phyloP scores from a whole-genome alignment of 2,329 filamentous ascomycete species.

The Paecilomyces sp. region DNA sequence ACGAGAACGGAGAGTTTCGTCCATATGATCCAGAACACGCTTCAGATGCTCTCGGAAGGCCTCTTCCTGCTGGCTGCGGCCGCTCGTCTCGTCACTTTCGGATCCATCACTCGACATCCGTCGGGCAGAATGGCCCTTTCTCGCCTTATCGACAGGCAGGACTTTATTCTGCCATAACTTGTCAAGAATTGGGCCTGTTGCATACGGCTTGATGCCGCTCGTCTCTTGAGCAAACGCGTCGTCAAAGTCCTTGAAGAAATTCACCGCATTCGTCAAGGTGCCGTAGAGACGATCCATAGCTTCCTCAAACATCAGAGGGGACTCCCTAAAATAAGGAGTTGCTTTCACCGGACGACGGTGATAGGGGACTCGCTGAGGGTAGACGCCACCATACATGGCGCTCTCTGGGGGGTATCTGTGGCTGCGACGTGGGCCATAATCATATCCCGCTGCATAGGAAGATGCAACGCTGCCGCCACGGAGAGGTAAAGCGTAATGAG shows the following conservation, averaged over 20 bases:
- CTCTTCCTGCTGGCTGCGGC: not conserved
- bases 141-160: not conserved
- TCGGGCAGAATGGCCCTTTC: not conserved
- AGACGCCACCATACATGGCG: not conserved
- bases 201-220: constrained; percentile 1
- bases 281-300: constrained; percentile 8
- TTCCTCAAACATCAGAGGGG: constrained; percentile 3
- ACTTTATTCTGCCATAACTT: constrained; percentile 9
- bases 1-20: not conserved
- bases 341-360: not conserved
- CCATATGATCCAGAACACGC: not conserved
- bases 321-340: not conserved
- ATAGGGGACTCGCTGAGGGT: not conserved
- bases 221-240: constrained; percentile 4
- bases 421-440: not conserved
- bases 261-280: constrained; percentile 10
- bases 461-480: not conserved
- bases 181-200: not conserved
- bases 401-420: not conserved
- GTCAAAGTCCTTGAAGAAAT: constrained; percentile 12
- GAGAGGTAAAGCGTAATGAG: not conserved
- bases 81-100: not conserved
- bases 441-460: not conserved
- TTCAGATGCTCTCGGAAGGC: not conserved
- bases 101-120: not conserved